Percentiles rank a stretch among this genome's conserved stretches.
phyloP scores from a whole-genome alignment of 108 stramenopile genomes.

The Ochromonas danica region DNA sequence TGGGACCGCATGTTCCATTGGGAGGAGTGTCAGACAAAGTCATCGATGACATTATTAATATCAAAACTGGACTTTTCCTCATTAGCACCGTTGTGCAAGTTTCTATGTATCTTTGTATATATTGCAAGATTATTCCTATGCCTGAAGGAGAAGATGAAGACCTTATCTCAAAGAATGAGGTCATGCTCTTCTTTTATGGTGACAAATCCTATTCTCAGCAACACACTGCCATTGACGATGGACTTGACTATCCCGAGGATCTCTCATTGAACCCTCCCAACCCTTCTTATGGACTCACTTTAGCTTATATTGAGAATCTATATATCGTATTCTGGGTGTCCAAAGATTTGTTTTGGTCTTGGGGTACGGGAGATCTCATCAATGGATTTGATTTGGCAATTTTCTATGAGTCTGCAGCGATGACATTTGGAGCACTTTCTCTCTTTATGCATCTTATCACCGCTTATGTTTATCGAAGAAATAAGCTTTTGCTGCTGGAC shows the following conservation, averaged over 20 bases:
- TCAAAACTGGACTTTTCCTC: neutral
- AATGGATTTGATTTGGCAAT: neutral
- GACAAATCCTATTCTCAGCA: neutral
- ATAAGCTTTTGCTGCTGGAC: neutral
- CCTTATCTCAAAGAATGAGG: neutral
- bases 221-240: neutral
- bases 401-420: conserved; percentile 3
- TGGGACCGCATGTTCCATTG: conserved; percentile 26
- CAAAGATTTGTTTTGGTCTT: conserved; percentile 34
- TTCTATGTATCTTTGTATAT: neutral
- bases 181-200: neutral
- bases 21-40: conserved; percentile 20
- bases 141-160: conserved; percentile 25
- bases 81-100: neutral
- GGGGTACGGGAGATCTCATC: conserved; percentile 19
- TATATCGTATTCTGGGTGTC: conserved; percentile 30
- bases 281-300: conserved; percentile 12
- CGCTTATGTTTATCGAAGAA: conserved; percentile 32
- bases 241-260: neutral
- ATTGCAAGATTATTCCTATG: conserved; percentile 29
- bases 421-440: neutral
- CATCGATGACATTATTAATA: neutral
- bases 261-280: neutral
- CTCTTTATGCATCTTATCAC: neutral
- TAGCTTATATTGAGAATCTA: conserved; percentile 19